Conservation (phyloP, 1,284 basidiomycete genomes). For the Ganoderma multipileum region DNA sequence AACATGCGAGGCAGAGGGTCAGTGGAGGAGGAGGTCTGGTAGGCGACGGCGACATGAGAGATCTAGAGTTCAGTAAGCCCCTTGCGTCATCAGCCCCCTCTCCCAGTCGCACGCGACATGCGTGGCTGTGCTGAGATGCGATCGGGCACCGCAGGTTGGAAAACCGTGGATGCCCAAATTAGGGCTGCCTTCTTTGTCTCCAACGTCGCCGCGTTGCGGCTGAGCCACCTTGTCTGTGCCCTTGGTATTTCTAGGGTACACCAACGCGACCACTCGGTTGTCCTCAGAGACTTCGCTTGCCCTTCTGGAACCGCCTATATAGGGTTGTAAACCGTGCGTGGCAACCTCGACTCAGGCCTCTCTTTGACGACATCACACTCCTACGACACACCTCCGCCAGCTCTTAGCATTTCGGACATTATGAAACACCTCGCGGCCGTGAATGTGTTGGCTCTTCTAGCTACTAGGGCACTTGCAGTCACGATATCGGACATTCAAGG, state of each 20-base stretch:
- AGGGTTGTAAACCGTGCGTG: neutral
- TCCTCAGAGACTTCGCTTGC: neutral
- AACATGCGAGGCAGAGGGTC: slow-evolving; percentile 68
- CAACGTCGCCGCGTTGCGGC: slow-evolving; percentile 14
- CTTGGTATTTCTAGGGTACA: slow-evolving; percentile 16
- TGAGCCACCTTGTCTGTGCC: slow-evolving; percentile 13
- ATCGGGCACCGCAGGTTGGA: slow-evolving; percentile 16
- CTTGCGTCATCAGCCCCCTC: neutral
- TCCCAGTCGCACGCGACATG: neutral
- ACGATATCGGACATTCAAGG: slow-evolving; percentile 62
- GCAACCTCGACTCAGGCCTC: neutral
- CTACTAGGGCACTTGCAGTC: slow-evolving; percentile 7
- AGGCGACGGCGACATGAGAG: too few relatives aligned
- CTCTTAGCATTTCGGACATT: neutral
- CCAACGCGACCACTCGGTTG: neutral
- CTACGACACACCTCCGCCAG: neutral
- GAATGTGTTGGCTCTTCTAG: slow-evolving; percentile 1
- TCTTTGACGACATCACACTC: neutral
- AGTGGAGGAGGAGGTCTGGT: slow-evolving; percentile 9
- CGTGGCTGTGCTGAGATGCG: slow-evolving; percentile 22
- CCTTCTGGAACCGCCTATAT: neutral
- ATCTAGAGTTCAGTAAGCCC: too few relatives aligned
- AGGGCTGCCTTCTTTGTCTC: slow-evolving; percentile 18
- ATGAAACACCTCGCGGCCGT: neutral
- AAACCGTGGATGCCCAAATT: slow-evolving; percentile 15